Evolutionary conservation across 2,329 filamentous ascomycete species (phyloP).

Genomic region (Claviceps maximensis): DNA sequence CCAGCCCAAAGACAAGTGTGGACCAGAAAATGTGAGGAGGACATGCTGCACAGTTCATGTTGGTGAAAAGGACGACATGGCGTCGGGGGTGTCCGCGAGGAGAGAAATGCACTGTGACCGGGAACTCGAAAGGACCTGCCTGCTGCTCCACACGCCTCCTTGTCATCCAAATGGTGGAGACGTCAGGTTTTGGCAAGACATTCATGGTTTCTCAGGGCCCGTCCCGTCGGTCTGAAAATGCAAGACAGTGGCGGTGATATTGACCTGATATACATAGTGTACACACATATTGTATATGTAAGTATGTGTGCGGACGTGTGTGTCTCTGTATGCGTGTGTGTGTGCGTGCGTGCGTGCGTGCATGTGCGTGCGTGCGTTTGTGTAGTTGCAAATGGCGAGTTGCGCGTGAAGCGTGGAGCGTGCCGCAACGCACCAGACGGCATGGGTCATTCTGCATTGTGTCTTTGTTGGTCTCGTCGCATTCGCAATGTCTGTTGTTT

Average conservation of each 20-base stretch:
- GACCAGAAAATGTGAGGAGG: background rate
- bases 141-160: background rate
- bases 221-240: background rate
- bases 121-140: background rate
- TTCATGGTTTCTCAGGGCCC: background rate
- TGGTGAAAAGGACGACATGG: background rate
- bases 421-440: background rate
- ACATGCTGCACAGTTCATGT: background rate
- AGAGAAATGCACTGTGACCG: background rate
- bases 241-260: background rate
- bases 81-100: background rate
- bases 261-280: background rate
- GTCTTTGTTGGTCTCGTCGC: background rate
- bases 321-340: too few species aligned
- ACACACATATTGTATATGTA: too few species aligned
- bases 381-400: background rate
- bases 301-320: too few species aligned
- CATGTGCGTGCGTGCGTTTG: too few species aligned
- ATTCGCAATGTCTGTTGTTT: background rate
- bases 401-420: too few species aligned
- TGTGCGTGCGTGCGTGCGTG: background rate
- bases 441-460: background rate
- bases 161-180: background rate
- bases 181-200: background rate
- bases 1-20: background rate